phyloP scores from a whole-genome alignment of 2,329 filamentous ascomycete genomes.

The Ustulina deusta region DNA sequence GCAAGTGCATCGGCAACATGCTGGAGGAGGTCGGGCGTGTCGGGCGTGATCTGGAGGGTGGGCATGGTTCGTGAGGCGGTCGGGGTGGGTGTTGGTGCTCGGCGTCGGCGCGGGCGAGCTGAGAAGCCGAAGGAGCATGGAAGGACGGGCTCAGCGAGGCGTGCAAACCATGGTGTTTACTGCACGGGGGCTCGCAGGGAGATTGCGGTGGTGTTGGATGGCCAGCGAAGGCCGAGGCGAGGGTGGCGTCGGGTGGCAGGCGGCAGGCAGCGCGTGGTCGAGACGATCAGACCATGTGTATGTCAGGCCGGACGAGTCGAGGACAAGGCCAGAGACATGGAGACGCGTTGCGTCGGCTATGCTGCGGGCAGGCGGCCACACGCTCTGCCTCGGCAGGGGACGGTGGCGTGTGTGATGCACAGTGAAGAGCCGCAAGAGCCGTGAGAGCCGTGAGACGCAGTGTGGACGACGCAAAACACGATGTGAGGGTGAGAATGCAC shows the following conservation, averaged over 20 bases:
- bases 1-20: constrained; percentile 72
- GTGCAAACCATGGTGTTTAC: constrained; percentile 21
- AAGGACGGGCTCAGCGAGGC: constrained; percentile 28
- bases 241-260: too few relatives aligned
- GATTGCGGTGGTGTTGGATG: not conserved
- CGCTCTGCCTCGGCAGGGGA: not conserved
- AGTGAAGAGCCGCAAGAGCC: not conserved
- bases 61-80: constrained; percentile 61
- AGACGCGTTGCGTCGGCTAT: constrained; percentile 9
- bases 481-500: constrained; percentile 1
- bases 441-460: not conserved
- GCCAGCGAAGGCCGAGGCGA: not conserved
- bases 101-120: constrained; percentile 11
- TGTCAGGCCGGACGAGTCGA: not conserved
- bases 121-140: constrained; percentile 20
- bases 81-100: constrained; percentile 21
- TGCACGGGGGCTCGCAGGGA: not conserved
- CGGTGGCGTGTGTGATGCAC: not conserved
- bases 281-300: constrained; percentile 1
- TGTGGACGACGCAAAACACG: not conserved
- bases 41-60: constrained; percentile 66
- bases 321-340: not conserved
- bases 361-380: not conserved
- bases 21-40: constrained; percentile 68
- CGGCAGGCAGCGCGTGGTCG: constrained; percentile 7